Evolutionary conservation across 225 moss, liverwort and hornwort genomes (phyloP).

Genomic region (Physcomitrium patens): DNA sequence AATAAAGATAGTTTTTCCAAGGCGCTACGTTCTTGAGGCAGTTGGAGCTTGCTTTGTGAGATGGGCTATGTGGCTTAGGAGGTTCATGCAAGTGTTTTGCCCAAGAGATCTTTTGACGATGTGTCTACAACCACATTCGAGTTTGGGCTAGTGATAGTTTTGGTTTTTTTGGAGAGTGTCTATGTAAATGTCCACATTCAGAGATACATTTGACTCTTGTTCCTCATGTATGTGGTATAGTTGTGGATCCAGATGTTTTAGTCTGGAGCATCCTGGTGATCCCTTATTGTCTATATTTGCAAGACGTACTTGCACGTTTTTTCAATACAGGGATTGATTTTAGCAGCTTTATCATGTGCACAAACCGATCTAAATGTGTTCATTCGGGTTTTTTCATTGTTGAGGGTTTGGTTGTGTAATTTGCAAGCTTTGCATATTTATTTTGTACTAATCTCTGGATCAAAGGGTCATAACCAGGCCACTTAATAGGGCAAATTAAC

Average conservation of each 20-base stretch:
- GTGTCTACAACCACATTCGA: constrained; percentile 17
- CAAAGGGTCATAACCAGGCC: too few relatives aligned
- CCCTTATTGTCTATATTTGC: constrained; percentile 24
- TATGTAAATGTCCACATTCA: constrained; percentile 31
- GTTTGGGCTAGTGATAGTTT: constrained; percentile 40
- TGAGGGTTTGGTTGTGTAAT: too few relatives aligned
- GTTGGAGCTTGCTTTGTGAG: constrained; percentile 29
- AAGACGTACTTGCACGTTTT: constrained; percentile 36
- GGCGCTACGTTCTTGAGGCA: constrained; percentile 28
- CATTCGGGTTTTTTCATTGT: too few relatives aligned
- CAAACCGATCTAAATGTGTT: not conserved
- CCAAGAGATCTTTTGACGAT: constrained; percentile 18
- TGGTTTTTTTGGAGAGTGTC: constrained; percentile 25
- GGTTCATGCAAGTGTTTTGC: constrained; percentile 30
- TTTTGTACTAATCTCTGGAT: too few relatives aligned
- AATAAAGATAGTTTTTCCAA: constrained; percentile 37
- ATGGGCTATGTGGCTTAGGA: constrained; percentile 20
- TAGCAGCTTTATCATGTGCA: not conserved
- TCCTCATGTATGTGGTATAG: constrained; percentile 22
- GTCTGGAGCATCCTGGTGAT: constrained; percentile 28
- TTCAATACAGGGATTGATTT: constrained; percentile 22
- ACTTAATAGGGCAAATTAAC: too few relatives aligned
- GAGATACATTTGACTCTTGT: constrained; percentile 24
- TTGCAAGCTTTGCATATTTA: too few relatives aligned
- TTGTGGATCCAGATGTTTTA: constrained; percentile 35